Evolutionary conservation across 139 green algal species (phyloP).

Genomic region (Chlamydomonas schloesseri): DNA sequence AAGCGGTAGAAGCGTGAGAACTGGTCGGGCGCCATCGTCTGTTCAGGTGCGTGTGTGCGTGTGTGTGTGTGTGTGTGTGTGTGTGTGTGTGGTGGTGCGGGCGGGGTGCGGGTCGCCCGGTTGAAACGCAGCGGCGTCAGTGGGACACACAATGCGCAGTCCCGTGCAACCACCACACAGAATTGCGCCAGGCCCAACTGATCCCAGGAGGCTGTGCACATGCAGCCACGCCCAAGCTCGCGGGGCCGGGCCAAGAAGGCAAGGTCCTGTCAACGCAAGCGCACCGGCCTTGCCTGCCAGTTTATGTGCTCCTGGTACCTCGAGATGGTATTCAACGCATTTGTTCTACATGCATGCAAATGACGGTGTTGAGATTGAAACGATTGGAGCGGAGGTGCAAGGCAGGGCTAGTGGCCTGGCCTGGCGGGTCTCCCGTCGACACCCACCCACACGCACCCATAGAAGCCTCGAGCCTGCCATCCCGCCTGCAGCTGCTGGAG

Average conservation of each 20-base stretch:
- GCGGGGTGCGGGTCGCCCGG: neutral
- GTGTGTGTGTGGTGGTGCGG: too few relatives aligned
- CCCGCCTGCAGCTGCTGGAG: constrained; percentile 37
- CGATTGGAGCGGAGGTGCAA: too few relatives aligned
- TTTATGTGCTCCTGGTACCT: constrained; percentile 45
- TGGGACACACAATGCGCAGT: too few relatives aligned
- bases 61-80: neutral
- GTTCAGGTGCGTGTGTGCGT: neutral
- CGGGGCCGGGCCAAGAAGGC: too few relatives aligned
- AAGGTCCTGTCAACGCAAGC: neutral
- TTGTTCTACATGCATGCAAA: neutral
- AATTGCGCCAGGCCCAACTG: too few relatives aligned
- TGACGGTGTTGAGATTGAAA: neutral
- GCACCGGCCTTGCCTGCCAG: constrained; percentile 53
- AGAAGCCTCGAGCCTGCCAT: constrained; percentile 46
- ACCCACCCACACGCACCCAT: too few relatives aligned
- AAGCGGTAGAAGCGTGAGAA: constrained; percentile 72
- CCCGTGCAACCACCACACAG: too few relatives aligned
- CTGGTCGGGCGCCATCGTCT: constrained; percentile 60
- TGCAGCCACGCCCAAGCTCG: too few relatives aligned
- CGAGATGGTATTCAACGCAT: constrained; percentile 27
- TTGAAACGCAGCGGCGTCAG: neutral
- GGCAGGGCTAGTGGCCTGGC: too few relatives aligned
- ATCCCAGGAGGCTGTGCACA: too few relatives aligned
- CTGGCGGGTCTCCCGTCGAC: too few relatives aligned